phyloP scores from a whole-genome alignment of 176 grass and related monocot genomes.

The Eleusine coracana region DNA sequence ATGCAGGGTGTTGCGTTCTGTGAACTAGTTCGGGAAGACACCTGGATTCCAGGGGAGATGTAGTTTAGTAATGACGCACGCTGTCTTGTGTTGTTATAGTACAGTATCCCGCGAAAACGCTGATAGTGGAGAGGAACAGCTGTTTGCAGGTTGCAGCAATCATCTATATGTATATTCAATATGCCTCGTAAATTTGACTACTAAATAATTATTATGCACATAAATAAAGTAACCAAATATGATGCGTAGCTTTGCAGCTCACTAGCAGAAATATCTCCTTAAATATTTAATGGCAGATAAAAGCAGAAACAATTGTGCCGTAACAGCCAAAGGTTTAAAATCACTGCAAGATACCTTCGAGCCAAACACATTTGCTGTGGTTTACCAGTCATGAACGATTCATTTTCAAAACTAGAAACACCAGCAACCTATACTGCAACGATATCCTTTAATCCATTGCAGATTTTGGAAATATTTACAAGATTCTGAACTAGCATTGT shows the following conservation, averaged over 20 bases:
- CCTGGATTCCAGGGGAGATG: conserved; percentile 85
- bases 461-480: conserved; percentile 43
- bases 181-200: background rate
- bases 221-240: background rate
- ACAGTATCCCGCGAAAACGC: conserved; percentile 3
- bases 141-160: conserved; percentile 24
- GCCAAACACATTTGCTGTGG: background rate
- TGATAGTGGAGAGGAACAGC: background rate
- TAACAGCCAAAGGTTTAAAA: background rate
- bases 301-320: background rate
- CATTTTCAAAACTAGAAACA: background rate
- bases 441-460: conserved; percentile 30
- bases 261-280: background rate
- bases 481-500: conserved; percentile 18
- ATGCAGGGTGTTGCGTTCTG: conserved; percentile 86
- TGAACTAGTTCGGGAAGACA: conserved; percentile 80
- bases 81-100: background rate
- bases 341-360: background rate
- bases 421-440: background rate
- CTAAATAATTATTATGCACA: background rate
- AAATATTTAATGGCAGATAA: background rate
- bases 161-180: conserved; percentile 21
- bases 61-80: conserved; percentile 23
- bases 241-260: background rate
- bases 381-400: background rate